Evolutionary conservation across 1,284 basidiomycete genomes (phyloP).

Genomic region (Ustilago sp.): DNA sequence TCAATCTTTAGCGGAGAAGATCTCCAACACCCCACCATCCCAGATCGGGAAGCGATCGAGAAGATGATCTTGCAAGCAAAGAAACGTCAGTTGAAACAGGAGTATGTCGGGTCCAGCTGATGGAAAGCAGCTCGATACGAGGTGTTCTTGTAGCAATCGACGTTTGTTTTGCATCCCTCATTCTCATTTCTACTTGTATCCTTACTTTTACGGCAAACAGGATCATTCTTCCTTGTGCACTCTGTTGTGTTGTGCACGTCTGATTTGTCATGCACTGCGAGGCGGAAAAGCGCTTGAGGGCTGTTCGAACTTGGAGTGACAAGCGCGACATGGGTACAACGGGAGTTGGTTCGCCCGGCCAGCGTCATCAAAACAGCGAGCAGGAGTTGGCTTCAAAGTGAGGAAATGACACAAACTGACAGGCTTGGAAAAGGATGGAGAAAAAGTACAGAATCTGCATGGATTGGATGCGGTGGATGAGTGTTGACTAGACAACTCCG

Average conservation of each 20-base stretch:
- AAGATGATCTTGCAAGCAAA: slow-evolving; percentile 35
- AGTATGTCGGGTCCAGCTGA: slow-evolving; percentile 31
- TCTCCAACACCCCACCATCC: slow-evolving; percentile 19
- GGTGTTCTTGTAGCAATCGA: neutral
- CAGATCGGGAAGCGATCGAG: slow-evolving; percentile 35
- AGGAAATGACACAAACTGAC: neutral
- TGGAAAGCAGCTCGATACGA: neutral
- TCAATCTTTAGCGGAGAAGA: slow-evolving; percentile 38
- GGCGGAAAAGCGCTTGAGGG: too few relatives aligned
- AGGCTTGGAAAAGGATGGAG: neutral
- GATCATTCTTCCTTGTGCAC: too few relatives aligned
- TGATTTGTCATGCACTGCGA: too few relatives aligned
- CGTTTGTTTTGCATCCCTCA: neutral
- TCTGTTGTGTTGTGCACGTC: too few relatives aligned
- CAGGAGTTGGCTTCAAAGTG: too few relatives aligned
- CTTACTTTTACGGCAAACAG: too few relatives aligned
- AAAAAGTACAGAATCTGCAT: slow-evolving; percentile 54
- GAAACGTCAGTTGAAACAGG: slow-evolving; percentile 31
- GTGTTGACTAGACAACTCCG: neutral
- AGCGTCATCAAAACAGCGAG: neutral
- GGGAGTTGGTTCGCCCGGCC: neutral
- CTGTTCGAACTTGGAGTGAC: too few relatives aligned
- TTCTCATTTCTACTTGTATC: slow-evolving; percentile 16
- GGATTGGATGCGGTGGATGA: slow-evolving; percentile 22
- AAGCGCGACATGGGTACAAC: too few relatives aligned